Base-by-base conservation (phyloP, 192 early-diverging fungal genomes). In the Podila verticillata region DNA sequence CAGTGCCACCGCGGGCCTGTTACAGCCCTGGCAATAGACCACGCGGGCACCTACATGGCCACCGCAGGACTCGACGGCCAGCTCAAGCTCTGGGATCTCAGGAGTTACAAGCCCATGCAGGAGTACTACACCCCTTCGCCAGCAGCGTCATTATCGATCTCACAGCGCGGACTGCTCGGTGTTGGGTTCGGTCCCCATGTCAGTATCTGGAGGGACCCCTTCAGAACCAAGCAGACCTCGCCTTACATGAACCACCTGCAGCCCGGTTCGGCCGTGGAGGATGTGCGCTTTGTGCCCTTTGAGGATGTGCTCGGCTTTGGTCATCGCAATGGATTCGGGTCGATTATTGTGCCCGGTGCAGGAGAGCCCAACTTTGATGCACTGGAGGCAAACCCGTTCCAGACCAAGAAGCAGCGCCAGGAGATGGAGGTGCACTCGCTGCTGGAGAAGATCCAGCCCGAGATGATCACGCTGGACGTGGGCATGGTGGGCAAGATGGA, bases 291-390 rank as follows among this genome's bases (percentile, higher is more conserved):
- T 84, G 94, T 92, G 64, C 97, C 97, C n/a, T 99, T 89, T 90
- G 97, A 99, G 74, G 97, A 99, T 91, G 92, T 96, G 8, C 90
- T 99, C 19, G 96, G 93, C 20, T 79, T 94, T 57, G 95, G 94
- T 22, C 95, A 98, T 85, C 73, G 82, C 20, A 66, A 84, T 19
- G 97, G 97, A 17, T 83, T 99, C 7, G 88, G 88, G 15, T 92
- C 90, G 65, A 78, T 99, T 26, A 87, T 97, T 13, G 87, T 99
- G 7, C 97, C 97, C 0, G 95, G 90, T 15, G 84, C 96, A n/a
- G 97, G 97, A 62, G 97, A 99, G 77, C 94, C 97, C 74, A 99
- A 99, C 92, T 96, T 94, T 86, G 97, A 99, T 84, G 92, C 93
- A 4, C 73, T 95, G 35, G 95, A 93, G 73, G 92, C 93, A 32